Evolutionary conservation across 1,284 basidiomycete species (phyloP).

Genomic region (Ceratorhiza oryzae-sativae): DNA sequence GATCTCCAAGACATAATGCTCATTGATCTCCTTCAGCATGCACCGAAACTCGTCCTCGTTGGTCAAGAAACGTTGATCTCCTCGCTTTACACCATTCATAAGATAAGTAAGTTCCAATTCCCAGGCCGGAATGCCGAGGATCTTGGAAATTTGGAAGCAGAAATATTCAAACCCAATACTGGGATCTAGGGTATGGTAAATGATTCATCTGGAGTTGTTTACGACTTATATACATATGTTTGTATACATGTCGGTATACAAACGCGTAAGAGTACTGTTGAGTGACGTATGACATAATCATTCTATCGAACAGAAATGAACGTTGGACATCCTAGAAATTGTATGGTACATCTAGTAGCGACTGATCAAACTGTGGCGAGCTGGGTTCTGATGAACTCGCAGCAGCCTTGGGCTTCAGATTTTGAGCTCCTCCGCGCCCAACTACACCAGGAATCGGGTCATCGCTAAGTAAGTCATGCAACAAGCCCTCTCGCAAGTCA

Average conservation of each 20-base stretch:
- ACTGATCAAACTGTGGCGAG: neutral
- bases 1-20: too few species aligned
- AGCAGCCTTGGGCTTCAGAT: neutral
- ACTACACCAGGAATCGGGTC: slow-evolving; percentile 10
- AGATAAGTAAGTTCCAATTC: too few species aligned
- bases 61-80: too few species aligned
- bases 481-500: neutral
- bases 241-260: slow-evolving; percentile 1
- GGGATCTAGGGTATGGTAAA: slow-evolving; percentile 14
- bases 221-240: neutral
- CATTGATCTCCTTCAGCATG: too few species aligned
- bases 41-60: too few species aligned
- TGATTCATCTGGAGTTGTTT: neutral
- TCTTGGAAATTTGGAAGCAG: too few species aligned
- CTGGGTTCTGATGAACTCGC: neutral
- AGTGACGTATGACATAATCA: neutral
- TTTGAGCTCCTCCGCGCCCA: neutral
- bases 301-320: neutral
- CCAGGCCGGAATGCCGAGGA: too few species aligned
- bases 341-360: neutral
- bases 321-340: neutral
- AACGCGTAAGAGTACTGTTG: neutral
- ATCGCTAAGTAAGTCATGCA: slow-evolving; percentile 35
- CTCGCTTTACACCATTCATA: too few species aligned
- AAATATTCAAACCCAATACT: too few species aligned